Conservation (phyloP, 495 filamentous ascomycete species). For the Talaromyces wortmannii region DNA sequence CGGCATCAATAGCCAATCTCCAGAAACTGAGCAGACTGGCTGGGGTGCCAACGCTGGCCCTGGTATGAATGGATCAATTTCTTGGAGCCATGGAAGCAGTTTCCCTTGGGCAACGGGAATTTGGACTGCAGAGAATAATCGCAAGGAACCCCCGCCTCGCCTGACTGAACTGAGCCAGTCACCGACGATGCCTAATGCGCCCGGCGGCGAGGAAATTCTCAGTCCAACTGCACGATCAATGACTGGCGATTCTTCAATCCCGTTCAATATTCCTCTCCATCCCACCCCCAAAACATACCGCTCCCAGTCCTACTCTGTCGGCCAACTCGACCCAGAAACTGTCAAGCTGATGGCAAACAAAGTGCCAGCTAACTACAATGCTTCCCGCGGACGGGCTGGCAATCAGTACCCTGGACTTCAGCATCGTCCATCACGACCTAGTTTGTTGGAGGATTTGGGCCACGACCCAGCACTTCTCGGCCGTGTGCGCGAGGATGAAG, state of each 20-base stretch:
- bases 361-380: conserved; percentile 29
- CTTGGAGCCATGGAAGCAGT: conserved; percentile 51
- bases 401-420: conserved; percentile 62
- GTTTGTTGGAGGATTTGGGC: conserved; percentile 74
- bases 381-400: conserved; percentile 40
- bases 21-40: conserved; percentile 60
- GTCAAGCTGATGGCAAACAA: conserved; percentile 35
- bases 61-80: conserved; percentile 41
- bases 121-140: conserved; percentile 63
- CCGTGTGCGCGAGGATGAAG: conserved; percentile 76
- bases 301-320: conserved; percentile 95
- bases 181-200: conserved; percentile 59
- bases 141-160: conserved; percentile 68
- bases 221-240: conserved; percentile 49
- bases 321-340: conserved; percentile 73
- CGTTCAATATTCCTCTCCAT: conserved; percentile 84
- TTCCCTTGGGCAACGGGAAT: conserved; percentile 73
- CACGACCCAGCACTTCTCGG: conserved; percentile 64
- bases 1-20: conserved; percentile 67
- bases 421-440: conserved; percentile 78
- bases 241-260: conserved; percentile 57
- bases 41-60: conserved; percentile 52
- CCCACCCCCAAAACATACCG: conserved; percentile 89
- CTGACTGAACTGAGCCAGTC: conserved; percentile 72
- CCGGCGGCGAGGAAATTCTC: conserved; percentile 44